Conservation (phyloP, 73 alveolate genomes). For the Uronychia binucleata region DNA sequence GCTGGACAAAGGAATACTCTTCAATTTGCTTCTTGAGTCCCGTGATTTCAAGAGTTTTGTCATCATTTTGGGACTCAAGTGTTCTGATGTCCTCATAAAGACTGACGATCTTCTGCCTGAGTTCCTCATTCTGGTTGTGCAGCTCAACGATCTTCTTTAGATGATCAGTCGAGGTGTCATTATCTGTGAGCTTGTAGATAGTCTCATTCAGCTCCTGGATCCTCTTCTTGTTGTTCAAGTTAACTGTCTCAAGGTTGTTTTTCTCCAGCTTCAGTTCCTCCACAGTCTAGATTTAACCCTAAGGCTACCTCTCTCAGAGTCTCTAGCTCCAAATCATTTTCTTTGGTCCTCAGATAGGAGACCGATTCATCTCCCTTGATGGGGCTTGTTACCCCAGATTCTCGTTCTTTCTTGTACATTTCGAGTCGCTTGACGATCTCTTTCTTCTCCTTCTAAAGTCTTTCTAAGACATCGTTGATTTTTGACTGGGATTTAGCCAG, state of each 20-base stretch:
- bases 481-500: slow-evolving; percentile 8
- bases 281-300: neutral
- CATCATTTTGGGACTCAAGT: neutral
- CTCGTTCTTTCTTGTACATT: neutral
- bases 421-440: neutral
- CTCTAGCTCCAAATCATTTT: neutral
- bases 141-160: slow-evolving; percentile 29
- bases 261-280: slow-evolving; percentile 10
- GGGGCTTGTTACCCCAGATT: neutral
- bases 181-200: slow-evolving; percentile 31
- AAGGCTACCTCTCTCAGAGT: neutral
- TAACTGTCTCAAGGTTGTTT: slow-evolving; percentile 4
- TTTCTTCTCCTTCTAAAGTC: slow-evolving; percentile 17
- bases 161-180: slow-evolving; percentile 24
- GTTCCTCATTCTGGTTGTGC: slow-evolving; percentile 41
- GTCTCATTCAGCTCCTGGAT: slow-evolving; percentile 27
- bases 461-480: slow-evolving; percentile 14
- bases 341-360: neutral
- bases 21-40: neutral
- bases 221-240: slow-evolving; percentile 25
- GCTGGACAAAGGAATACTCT: neutral
- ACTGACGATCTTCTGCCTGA: slow-evolving; percentile 7
- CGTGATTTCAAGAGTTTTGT: neutral
- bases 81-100: neutral
- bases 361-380: neutral